Evolutionary conservation across 805 yeast genomes (phyloP).

Genomic region (Yamadazyma phyllophila): DNA sequence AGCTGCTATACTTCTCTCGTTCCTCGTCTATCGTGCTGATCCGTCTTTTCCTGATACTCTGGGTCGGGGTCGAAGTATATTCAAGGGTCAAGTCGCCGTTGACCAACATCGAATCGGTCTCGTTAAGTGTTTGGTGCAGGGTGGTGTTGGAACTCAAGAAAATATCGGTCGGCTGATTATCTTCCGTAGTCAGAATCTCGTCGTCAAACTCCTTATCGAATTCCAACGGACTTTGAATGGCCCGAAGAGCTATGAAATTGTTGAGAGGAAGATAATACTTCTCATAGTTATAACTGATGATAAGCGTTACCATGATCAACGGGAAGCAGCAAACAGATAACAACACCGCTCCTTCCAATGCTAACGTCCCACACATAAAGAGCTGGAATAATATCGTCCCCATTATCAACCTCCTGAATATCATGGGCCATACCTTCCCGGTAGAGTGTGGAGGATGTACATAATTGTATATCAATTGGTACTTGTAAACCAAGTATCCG

Average conservation of each 20-base stretch:
- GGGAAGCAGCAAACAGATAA: slow-evolving; percentile 51
- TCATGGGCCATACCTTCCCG: slow-evolving; percentile 67
- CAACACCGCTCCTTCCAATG: slow-evolving; percentile 55
- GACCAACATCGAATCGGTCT: slow-evolving; percentile 18
- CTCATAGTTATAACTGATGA: slow-evolving; percentile 51
- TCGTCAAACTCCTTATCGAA: slow-evolving; percentile 44
- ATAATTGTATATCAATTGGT: slow-evolving; percentile 58
- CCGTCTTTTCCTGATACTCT: slow-evolving; percentile 28
- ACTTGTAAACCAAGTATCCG: slow-evolving; percentile 60
- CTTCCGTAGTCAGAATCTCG: slow-evolving; percentile 16
- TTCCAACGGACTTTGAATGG: slow-evolving; percentile 46
- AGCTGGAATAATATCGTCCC: slow-evolving; percentile 57
- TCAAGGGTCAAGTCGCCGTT: slow-evolving; percentile 17
- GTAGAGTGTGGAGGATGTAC: slow-evolving; percentile 67
- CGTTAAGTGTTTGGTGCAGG: neutral
- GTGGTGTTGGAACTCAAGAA: neutral
- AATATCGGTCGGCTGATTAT: neutral
- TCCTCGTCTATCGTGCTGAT: slow-evolving; percentile 56
- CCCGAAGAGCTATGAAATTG: slow-evolving; percentile 56
- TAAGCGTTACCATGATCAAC: slow-evolving; percentile 43
- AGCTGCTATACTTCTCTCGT: slow-evolving; percentile 49
- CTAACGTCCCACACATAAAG: slow-evolving; percentile 64
- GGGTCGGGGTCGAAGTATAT: slow-evolving; percentile 6
- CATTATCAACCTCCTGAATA: slow-evolving; percentile 52
- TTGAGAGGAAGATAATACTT: slow-evolving; percentile 53